phyloP scores from a whole-genome alignment of 805 yeast species.

The Candida germanica region DNA sequence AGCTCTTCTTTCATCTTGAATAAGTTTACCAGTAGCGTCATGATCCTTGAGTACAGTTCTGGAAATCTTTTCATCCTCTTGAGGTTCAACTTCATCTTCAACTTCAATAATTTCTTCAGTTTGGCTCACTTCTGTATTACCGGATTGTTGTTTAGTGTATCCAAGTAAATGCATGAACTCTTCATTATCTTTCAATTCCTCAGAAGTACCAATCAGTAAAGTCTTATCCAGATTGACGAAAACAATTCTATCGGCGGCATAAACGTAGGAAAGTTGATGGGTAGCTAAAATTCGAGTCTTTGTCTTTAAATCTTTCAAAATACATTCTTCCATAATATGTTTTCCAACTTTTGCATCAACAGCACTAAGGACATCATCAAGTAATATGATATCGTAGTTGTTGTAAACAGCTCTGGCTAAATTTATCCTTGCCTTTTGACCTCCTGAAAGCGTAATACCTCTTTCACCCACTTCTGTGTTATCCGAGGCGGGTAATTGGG shows the following conservation, averaged over 20 bases:
- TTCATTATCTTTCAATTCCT: constrained; percentile 21
- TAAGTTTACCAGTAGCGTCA: constrained; percentile 21
- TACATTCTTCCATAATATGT: constrained; percentile 30
- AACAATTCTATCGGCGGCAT: constrained; percentile 27
- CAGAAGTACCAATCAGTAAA: constrained; percentile 25
- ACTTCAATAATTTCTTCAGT: constrained; percentile 2
- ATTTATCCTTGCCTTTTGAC: constrained; percentile 35
- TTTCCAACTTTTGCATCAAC: constrained; percentile 39
- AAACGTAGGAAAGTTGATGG: constrained; percentile 31
- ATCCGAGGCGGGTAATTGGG: constrained; percentile 31
- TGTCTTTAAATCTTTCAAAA: constrained; percentile 21
- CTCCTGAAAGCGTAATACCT: constrained; percentile 38
- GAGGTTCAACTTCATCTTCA: constrained; percentile 5
- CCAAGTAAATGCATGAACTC: constrained; percentile 27
- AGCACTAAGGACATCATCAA: constrained; percentile 35
- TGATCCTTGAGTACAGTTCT: constrained; percentile 13
- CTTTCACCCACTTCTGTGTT: constrained; percentile 35
- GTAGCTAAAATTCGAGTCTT: constrained; percentile 35
- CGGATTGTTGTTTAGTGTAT: constrained; percentile 15
- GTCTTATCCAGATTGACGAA: constrained; percentile 31
- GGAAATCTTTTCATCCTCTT: constrained; percentile 1
- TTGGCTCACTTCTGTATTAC: not conserved
- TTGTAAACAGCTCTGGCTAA: constrained; percentile 35
- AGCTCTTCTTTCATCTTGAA: constrained; percentile 55
- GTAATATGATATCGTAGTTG: constrained; percentile 25